Conservation (phyloP, 768 basidiomycete genomes). For the Nevesoporus exiguus region DNA sequence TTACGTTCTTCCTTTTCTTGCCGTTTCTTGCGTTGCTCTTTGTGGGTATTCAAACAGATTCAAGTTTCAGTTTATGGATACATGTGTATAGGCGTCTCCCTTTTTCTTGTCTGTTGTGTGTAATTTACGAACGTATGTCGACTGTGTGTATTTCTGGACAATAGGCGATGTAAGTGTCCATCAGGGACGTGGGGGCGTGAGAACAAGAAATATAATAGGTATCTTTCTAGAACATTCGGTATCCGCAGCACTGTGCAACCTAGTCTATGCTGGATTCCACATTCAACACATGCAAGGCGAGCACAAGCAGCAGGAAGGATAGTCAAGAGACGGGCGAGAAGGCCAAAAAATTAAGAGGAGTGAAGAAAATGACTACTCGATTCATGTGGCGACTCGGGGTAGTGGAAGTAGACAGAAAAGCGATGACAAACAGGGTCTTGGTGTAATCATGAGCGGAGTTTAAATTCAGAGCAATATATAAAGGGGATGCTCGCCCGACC, state of each 20-base stretch:
- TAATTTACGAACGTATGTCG: slow-evolving; percentile 2
- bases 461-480: slow-evolving; percentile 29
- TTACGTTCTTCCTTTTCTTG: neutral
- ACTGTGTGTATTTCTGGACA: neutral
- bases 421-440: slow-evolving; percentile 1
- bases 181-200: slow-evolving; percentile 8
- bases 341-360: neutral
- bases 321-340: neutral
- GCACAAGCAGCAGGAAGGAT: too few relatives aligned
- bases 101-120: slow-evolving; percentile 2
- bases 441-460: slow-evolving; percentile 30
- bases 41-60: neutral
- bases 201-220: slow-evolving; percentile 16
- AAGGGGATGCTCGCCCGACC: slow-evolving; percentile 12
- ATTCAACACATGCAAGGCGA: neutral
- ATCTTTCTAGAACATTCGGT: slow-evolving; percentile 28
- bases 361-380: slow-evolving; percentile 1
- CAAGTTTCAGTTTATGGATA: neutral
- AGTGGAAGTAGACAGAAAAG: slow-evolving; percentile 29
- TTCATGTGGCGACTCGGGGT: slow-evolving; percentile 12
- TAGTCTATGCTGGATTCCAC: too few relatives aligned
- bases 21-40: neutral
- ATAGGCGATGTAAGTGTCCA: neutral
- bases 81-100: slow-evolving; percentile 1
- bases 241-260: slow-evolving; percentile 2